Evolutionary conservation across 305 asterid genomes (phyloP), one percentile per base, ranked within the genome.

Genomic region (Fraxinus greggii): DNA sequence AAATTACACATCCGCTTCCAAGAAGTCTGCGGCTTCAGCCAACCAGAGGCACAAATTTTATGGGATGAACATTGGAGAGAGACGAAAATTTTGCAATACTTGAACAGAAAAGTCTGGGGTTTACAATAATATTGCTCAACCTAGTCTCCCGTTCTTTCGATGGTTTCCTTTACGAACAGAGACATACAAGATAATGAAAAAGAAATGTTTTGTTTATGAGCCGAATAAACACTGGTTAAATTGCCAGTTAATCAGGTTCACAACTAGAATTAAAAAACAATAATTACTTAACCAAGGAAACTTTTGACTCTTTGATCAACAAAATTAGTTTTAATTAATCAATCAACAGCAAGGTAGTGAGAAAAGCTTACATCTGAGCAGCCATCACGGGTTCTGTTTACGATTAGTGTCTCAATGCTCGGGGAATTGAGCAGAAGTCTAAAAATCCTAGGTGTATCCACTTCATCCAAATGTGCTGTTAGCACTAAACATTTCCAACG

Each of bases 51-150:
- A 56, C 67, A 56, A 56, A 78, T 75, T 59, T 81, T 78, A 76
- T 54, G 65, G 67, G 67, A 19, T 21, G 26, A 56, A 56, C 75
- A 75, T 29, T 78, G 78, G 83, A 33, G 74, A 24, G 65, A 75
- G 59, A 80, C 59, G 56, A 73, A 48, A 15, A 48, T 17, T 56
- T 56, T 56, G 67, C 67, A 21, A n/a, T 7, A 5, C 21, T 15
- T 63, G 51, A n/a, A 36, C 73, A 15, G 36, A 45, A 24, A 80
- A 35, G 4, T 1, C 24, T 56, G 72, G 32, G 1, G 31, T 56
- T 63, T 15, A 63, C 13, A 21, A 8, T 24, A 21, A 65, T 23
- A 65, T 23, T 2, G 12, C 72, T 63, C 72, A 65, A 24, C n/a
- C 72, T 23, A 61, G 5, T 7, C 9, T 19, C 67, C 67, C 10